phyloP scores from a whole-genome alignment of 139 green algal species.

The Protoeuglena noctilucae region DNA sequence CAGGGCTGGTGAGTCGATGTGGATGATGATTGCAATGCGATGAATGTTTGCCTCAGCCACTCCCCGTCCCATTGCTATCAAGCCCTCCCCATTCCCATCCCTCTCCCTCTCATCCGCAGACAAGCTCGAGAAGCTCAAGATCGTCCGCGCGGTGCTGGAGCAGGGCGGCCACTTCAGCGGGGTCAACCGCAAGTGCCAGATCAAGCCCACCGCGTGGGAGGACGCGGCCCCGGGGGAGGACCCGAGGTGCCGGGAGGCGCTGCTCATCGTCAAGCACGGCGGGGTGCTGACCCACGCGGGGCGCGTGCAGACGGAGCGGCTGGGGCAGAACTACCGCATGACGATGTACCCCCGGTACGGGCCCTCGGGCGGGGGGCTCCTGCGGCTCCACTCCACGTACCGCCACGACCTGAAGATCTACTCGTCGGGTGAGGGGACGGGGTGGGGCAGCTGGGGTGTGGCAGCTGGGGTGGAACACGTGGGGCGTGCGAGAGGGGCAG shows the following conservation, averaged over 20 bases:
- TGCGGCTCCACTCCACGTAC: conserved; percentile 95
- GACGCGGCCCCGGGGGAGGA: conserved; percentile 13
- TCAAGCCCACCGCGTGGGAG: conserved; percentile 70
- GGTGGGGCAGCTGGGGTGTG: too few relatives aligned
- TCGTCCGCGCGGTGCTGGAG: conserved; percentile 52
- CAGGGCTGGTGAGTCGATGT: too few relatives aligned
- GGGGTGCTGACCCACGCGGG: conserved; percentile 76
- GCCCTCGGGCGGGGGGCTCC: conserved; percentile 55
- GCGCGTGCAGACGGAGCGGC: conserved; percentile 64
- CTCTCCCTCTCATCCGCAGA: too few relatives aligned
- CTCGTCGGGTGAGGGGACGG: conserved; percentile 66
- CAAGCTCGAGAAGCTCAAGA: conserved; percentile 70
- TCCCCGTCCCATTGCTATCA: too few relatives aligned
- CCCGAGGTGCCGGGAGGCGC: conserved; percentile 14
- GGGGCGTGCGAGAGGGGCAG: too few relatives aligned
- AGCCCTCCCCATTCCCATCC: too few relatives aligned
- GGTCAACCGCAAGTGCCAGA: conserved; percentile 96
- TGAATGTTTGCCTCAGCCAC: too few relatives aligned
- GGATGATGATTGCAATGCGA: too few relatives aligned
- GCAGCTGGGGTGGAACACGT: too few relatives aligned
- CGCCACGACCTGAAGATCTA: conserved; percentile 99
- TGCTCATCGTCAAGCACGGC: conserved; percentile 75
- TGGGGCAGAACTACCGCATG: conserved; percentile 79
- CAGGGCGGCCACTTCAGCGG: conserved; percentile 70
- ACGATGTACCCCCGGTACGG: conserved; percentile 76